A percentile compares a stretch with the other conserved stretches of the same genome.
Conservation (phyloP, 2,329 filamentous ascomycete species). For the Fusarium citri region DNA sequence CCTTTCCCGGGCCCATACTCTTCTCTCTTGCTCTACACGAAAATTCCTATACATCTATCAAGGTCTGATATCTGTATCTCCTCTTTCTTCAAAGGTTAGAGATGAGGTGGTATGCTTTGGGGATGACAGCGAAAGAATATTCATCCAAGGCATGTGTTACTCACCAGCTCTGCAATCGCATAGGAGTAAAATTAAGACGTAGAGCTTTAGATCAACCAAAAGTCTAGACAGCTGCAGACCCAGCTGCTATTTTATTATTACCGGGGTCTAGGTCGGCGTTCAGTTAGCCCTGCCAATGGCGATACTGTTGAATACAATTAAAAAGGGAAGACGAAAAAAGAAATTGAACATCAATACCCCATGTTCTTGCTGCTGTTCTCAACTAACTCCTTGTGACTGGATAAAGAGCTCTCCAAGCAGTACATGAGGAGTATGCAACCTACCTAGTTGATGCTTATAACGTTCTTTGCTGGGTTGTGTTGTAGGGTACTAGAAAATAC, state of each 20-base stretch:
- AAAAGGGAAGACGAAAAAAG: constrained; percentile 5
- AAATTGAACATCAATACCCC: constrained; percentile 5
- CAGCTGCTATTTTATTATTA: constrained; percentile 20
- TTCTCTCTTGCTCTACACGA: constrained; percentile 43
- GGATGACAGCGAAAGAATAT: constrained; percentile 28
- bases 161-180: constrained; percentile 17
- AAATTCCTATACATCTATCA: constrained; percentile 28
- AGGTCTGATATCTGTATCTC: constrained; percentile 25
- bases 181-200: constrained; percentile 40
- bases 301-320: constrained; percentile 26
- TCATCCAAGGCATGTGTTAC: constrained; percentile 21
- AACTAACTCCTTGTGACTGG: not conserved
- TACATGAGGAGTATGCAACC: not conserved
- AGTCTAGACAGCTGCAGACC: constrained; percentile 36
- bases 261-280: constrained; percentile 12
- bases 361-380: not conserved
- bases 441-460: not conserved
- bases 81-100: constrained; percentile 12
- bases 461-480: not conserved
- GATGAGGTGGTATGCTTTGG: constrained; percentile 25
- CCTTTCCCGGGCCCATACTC: constrained; percentile 21
- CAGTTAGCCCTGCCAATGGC: constrained; percentile 37
- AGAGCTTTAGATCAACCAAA: constrained; percentile 32
- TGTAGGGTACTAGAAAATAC: not conserved
- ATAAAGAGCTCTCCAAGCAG: not conserved